phyloP scores from a whole-genome alignment of 768 basidiomycete genomes.

The Phanerochaete sordida region DNA sequence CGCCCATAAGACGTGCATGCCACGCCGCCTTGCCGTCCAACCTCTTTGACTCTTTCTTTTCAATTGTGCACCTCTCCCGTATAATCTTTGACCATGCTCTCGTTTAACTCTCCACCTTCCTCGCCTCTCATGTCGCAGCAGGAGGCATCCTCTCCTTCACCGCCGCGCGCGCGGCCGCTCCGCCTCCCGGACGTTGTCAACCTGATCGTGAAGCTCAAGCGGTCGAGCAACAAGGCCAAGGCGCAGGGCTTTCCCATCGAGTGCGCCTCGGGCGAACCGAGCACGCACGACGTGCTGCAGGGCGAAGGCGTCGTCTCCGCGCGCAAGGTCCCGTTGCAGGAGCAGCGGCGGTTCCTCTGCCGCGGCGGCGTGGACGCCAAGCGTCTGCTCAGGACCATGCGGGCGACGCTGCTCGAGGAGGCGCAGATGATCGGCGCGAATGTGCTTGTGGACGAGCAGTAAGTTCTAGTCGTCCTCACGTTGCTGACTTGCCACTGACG shows the following conservation, averaged over 20 bases:
- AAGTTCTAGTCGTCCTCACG: constrained; percentile 28
- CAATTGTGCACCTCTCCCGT: not conserved
- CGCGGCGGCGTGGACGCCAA: constrained; percentile 57
- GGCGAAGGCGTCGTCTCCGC: constrained; percentile 25
- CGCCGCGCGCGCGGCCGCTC: constrained; percentile 17
- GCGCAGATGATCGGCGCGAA: constrained; percentile 51
- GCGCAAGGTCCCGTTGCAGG: constrained; percentile 30
- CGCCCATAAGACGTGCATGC: constrained; percentile 4
- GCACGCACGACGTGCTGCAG: constrained; percentile 33
- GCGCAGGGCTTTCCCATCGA: constrained; percentile 27
- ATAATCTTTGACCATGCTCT: constrained; percentile 10
- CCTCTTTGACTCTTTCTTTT: constrained; percentile 4
- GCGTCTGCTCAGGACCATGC: constrained; percentile 54
- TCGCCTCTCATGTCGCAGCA: constrained; percentile 19
- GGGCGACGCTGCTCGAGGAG: constrained; percentile 46
- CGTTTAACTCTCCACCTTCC: constrained; percentile 23
- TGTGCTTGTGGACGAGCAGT: constrained; percentile 69
- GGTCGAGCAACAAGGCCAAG: constrained; percentile 23
- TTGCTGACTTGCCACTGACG: not conserved
- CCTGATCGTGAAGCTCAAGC: constrained; percentile 51
- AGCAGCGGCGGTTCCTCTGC: constrained; percentile 51
- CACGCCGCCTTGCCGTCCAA: constrained; percentile 5
- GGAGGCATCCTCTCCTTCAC: constrained; percentile 2
- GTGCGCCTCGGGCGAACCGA: constrained; percentile 34
- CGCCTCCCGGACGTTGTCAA: constrained; percentile 40